Conservation (phyloP, 176 grass and related monocot species). For the Themeda triandra region DNA sequence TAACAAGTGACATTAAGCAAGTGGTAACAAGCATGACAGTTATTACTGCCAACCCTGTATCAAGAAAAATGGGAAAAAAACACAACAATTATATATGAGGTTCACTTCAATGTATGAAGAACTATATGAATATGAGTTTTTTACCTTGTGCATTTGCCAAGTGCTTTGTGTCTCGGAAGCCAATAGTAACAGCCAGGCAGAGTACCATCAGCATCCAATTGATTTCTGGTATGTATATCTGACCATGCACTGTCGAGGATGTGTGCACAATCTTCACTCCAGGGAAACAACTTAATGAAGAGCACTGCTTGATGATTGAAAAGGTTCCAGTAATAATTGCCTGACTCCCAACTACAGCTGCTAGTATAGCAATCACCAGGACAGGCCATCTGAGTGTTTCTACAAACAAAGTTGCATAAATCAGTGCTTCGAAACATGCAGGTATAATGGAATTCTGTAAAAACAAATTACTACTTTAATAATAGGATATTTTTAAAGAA, state of each 20-base stretch:
- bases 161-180: constrained; percentile 88
- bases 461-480: background rate
- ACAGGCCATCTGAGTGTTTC: constrained; percentile 96
- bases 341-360: constrained; percentile 90
- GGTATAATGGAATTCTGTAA: background rate
- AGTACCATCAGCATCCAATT: constrained; percentile 95
- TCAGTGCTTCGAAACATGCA: constrained; percentile 16
- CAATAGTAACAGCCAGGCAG: constrained; percentile 84
- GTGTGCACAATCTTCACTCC: constrained; percentile 96
- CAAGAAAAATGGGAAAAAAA: background rate
- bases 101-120: background rate
- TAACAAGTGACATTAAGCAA: constrained; percentile 93
- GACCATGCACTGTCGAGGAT: constrained; percentile 79
- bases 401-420: constrained; percentile 35
- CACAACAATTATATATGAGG: background rate
- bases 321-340: constrained; percentile 97
- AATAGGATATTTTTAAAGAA: constrained; percentile 1
- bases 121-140: background rate
- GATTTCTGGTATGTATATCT: constrained; percentile 98
- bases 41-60: constrained; percentile 84
- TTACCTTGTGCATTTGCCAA: constrained; percentile 91
- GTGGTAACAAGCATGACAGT: constrained; percentile 98
- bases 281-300: constrained; percentile 85
- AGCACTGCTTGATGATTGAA: constrained; percentile 97
- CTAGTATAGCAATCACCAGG: constrained; percentile 90